Evolutionary conservation across 495 filamentous ascomycete genomes (phyloP), one percentile per base, ranked within the genome.

Genomic region (Barbatosphaeria neglecta): DNA sequence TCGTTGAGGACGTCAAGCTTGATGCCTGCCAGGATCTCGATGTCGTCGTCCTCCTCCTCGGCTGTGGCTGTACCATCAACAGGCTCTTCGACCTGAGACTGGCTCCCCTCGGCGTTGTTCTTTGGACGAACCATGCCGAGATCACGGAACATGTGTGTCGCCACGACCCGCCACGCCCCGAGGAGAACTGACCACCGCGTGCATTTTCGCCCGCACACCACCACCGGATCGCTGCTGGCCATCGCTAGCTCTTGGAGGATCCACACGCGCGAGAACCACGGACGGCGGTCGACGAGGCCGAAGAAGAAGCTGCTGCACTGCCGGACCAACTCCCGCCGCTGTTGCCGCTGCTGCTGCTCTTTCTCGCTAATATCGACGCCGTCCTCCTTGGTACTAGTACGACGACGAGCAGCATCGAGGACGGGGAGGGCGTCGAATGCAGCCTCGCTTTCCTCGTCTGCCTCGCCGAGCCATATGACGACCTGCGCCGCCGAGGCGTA

Each of bases 191-290:
- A 49, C 47, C 47, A 49, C 0, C 41, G 27, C 33, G 41, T 20
- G 3, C n/a, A 43, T 23, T 40, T 49, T n/a, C 13, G 31, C 22
- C 47, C 47, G 35, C 47, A 49, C 22, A 40, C 42, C 1, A 49
- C 41, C 7, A 44, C 10, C 1, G 47, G 47, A 20, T 49, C 47
- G n/a, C 41, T 1, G 13, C 23, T 43, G 6, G 47, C 47, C 47
- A 49, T 45, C 33, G 47, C 47, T 25, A 49, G 23, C 42, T 55
- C 52, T 23, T 55, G 52, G 22, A 55, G 41, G 24, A 51, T 41
- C 52, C 52, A 55, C 25, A 52, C 45, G 5, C 52, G 44, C 6
- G 45, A 38, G 25, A 55, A 49, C 52, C 52, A 55, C 24, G 41
- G 28, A 16, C 47, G 47, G 13, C 23, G 28, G 11, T 28, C 35